phyloP scores from a whole-genome alignment of 257 asterid genomes.

The Capsicum baccatum region DNA sequence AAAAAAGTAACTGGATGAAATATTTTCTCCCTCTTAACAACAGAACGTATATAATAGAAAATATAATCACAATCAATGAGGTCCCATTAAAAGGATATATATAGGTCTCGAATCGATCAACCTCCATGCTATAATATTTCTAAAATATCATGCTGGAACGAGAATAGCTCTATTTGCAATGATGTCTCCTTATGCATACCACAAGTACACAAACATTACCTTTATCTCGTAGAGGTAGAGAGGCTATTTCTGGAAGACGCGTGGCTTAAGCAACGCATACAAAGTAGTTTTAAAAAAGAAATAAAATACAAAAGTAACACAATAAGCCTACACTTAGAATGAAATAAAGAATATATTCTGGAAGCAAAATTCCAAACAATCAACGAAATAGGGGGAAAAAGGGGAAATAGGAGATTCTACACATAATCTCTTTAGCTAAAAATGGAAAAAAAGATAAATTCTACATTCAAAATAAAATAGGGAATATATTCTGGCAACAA shows the following conservation, averaged over 20 bases:
- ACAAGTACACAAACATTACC: neutral
- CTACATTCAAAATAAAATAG: too few species aligned
- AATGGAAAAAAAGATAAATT: too few species aligned
- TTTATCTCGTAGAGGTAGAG: neutral
- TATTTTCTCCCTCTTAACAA: conserved; percentile 9
- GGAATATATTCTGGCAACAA: too few species aligned
- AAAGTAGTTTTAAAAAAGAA: neutral
- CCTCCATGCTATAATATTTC: neutral
- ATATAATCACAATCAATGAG: neutral
- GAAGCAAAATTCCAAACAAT: too few species aligned
- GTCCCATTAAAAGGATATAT: neutral
- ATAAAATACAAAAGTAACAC: neutral
- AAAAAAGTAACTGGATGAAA: neutral
- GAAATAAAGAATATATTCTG: too few species aligned
- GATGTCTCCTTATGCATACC: neutral
- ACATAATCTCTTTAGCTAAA: too few species aligned
- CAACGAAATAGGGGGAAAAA: too few species aligned
- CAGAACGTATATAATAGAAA: neutral
- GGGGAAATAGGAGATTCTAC: too few species aligned
- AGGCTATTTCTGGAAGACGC: neutral
- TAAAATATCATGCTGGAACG: neutral
- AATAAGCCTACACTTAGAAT: too few species aligned
- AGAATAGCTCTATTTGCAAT: neutral
- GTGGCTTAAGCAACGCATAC: neutral
- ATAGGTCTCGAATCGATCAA: neutral